These are phyloP conservation scores for Tolypocladium cylindrosporum DNA, from an alignment of 2,329 filamentous ascomycete genomes.

Conservation along the genomic window DNA sequence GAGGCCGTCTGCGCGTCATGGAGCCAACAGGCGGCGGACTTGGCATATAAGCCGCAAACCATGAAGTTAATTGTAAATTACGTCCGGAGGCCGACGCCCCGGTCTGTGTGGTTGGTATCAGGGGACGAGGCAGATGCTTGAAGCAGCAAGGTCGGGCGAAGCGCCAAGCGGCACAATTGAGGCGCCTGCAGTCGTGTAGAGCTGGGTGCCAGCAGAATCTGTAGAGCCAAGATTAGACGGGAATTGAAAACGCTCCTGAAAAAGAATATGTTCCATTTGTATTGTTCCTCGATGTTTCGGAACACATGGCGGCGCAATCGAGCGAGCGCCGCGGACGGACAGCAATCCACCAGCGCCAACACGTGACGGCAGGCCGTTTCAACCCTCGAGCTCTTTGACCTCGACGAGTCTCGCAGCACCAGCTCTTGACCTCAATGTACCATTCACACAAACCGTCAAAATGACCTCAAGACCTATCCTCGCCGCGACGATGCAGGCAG, in stretches of 20 bases:
- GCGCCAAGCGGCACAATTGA: not conserved
- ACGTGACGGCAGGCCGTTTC: not conserved
- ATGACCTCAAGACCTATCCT: constrained; percentile 39
- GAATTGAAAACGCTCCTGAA: not conserved
- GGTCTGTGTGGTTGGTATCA: not conserved
- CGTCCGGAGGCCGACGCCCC: too few relatives aligned
- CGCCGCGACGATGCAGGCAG: constrained; percentile 54
- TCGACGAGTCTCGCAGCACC: not conserved
- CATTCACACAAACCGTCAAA: not conserved
- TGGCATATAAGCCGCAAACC: not conserved
- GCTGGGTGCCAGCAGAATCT: too few relatives aligned
- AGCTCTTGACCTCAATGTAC: not conserved
- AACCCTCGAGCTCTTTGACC: not conserved
- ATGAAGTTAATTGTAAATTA: too few relatives aligned
- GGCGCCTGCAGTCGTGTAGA: not conserved
- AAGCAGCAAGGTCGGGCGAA: not conserved
- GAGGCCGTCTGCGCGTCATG: not conserved
- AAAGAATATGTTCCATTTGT: too few relatives aligned
- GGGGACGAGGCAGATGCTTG: not conserved
- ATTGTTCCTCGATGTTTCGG: not conserved
- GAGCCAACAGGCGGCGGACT: not conserved
- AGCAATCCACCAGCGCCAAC: not conserved
- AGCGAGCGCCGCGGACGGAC: not conserved
- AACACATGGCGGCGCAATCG: not conserved
- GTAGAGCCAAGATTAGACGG: not conserved